Percentiles rank a stretch among this genome's conserved stretches.
phyloP scores from a whole-genome alignment of 2,329 filamentous ascomycete genomes.

The Plenodomus tracheiphilus region DNA sequence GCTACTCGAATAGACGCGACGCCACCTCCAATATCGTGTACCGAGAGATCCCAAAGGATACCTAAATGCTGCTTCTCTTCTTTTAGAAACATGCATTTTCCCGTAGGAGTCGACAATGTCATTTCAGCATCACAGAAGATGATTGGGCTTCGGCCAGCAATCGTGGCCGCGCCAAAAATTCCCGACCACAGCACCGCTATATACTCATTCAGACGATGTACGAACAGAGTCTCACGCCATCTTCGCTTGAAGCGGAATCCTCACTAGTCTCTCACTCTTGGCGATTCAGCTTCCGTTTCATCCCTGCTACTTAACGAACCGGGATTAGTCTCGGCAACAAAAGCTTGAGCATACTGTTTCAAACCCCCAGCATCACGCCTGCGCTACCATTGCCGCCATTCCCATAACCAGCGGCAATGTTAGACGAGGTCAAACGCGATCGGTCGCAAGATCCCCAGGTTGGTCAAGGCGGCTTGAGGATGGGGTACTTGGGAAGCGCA shows the following conservation, averaged over 20 bases:
- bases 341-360: constrained; percentile 20
- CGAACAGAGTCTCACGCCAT: constrained; percentile 28
- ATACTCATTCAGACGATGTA: constrained; percentile 9
- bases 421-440: constrained; percentile 23
- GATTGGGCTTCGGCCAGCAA: too few relatives aligned
- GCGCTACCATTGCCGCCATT: constrained; percentile 3
- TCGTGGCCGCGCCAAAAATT: too few relatives aligned
- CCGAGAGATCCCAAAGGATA: too few relatives aligned
- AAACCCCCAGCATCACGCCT: constrained; percentile 14
- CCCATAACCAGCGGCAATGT: constrained; percentile 8
- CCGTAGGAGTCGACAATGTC: too few relatives aligned
- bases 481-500: constrained; percentile 17
- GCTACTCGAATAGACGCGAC: too few relatives aligned
- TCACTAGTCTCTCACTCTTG: constrained; percentile 34
- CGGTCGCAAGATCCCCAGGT: constrained; percentile 18
- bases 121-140: too few relatives aligned
- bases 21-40: too few relatives aligned
- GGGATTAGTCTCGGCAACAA: constrained; percentile 16
- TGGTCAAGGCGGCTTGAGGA: constrained; percentile 8
- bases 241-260: constrained; percentile 21
- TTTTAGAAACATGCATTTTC: too few relatives aligned
- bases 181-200: background rate
- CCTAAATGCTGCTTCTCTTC: too few relatives aligned
- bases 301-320: constrained; percentile 24
- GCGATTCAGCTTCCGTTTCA: constrained; percentile 39